phyloP scores from a whole-genome alignment of 106 monocot species.

The Acorus calamus region DNA sequence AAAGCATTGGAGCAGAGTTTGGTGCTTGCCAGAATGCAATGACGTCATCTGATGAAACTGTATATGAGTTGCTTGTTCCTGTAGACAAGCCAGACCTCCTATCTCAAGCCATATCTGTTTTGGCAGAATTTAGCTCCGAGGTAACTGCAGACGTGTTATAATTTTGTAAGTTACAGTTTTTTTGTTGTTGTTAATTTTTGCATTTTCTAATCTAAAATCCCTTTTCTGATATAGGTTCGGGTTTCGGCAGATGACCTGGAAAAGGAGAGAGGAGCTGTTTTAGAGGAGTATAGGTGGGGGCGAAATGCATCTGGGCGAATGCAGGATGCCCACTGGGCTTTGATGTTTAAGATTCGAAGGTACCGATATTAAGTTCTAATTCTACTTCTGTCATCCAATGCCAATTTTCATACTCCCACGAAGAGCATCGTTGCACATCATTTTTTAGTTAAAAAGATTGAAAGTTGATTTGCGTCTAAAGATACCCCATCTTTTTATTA shows the following conservation, averaged over 20 bases:
- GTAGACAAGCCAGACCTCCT: slow-evolving; percentile 87
- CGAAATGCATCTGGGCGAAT: slow-evolving; percentile 92
- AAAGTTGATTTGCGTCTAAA: too few relatives aligned
- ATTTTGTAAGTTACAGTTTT: slow-evolving; percentile 2
- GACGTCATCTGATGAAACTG: slow-evolving; percentile 98
- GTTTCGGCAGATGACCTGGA: slow-evolving; percentile 75
- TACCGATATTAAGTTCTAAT: slow-evolving; percentile 4
- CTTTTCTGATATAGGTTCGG: slow-evolving; percentile 46
- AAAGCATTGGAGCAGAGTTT: slow-evolving; percentile 99
- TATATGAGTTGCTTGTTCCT: slow-evolving; percentile 94
- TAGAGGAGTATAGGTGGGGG: slow-evolving; percentile 94
- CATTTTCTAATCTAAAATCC: neutral
- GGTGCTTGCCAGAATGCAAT: slow-evolving; percentile 98
- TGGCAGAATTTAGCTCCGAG: slow-evolving; percentile 99
- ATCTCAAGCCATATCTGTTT: slow-evolving; percentile 83
- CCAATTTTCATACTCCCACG: neutral
- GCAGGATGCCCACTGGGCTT: slow-evolving; percentile 94
- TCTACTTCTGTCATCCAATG: neutral
- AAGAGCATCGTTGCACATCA: neutral
- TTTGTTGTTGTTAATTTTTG: neutral
- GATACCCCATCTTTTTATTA: too few relatives aligned
- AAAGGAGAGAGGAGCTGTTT: slow-evolving; percentile 93
- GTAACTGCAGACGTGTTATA: slow-evolving; percentile 13
- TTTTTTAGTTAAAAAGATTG: neutral
- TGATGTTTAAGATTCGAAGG: slow-evolving; percentile 98